Evolutionary conservation across 768 basidiomycete genomes (phyloP), one percentile per base, ranked within the genome.

Genomic region (Jaapia argillacea): DNA sequence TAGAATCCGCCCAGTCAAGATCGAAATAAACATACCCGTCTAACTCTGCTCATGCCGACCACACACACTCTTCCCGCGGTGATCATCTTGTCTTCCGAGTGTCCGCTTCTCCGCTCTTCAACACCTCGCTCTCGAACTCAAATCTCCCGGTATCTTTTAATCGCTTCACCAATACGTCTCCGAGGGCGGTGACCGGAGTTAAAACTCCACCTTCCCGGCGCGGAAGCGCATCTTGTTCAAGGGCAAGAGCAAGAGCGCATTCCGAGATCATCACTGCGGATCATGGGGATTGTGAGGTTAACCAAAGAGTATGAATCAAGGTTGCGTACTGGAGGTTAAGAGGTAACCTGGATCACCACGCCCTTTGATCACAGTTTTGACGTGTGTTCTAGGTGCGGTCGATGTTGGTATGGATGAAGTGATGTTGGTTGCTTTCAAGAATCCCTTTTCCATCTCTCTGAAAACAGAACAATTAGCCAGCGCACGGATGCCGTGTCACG

Each of bases 121-220:
- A 47, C 21, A 82, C 58, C 33, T 65, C 64, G 49, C 71, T 79
- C 25, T 72, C 70, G 50, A 85, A 75, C 43, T 71, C 60, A 41
- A 89, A 73, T 41, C 61, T 58, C 0, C 75, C 79, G 5, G 70
- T 76, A 18, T 62, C 65, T 46, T 74, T 70, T 48, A 96, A 58
- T 16, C 92, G 69, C 50, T 75, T 71, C 26, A 91, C 64, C 27
- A 93, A 59, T 5, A 77, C 74, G 47, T 85, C 77, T 13, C 91
- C 92, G 45, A 94, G 71, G 1, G 86, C 92, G 3, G 76, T 78
- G 60, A 82, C 75, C 0, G 92, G 82, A 2, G 93, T 97, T 40
- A 96, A 65, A 2, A 92, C 62, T 1, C 93, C 92, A 10, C 91
- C 92, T 37, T 67, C 59, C 40, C 64, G 67, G 1, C 66, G 50